Conservation (phyloP, 1,284 basidiomycete genomes). For the Amylostereum areolatum region DNA sequence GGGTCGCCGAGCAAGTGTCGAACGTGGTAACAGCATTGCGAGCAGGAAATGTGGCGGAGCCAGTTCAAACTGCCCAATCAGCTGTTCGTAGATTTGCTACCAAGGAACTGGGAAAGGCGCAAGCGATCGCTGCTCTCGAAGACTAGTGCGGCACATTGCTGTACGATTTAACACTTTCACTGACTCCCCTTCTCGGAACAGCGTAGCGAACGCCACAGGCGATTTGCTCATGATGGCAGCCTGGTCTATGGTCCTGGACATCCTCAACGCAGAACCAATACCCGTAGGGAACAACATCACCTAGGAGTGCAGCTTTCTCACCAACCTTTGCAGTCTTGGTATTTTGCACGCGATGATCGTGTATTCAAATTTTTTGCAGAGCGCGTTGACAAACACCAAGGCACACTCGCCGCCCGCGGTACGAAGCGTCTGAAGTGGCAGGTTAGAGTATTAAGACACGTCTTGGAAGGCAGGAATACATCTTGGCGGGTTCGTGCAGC, state of each 20-base stretch:
- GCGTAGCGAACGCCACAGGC: slow-evolving; percentile 74
- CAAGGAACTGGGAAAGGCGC: slow-evolving; percentile 67
- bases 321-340: slow-evolving; percentile 49
- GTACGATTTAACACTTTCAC: background rate
- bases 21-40: slow-evolving; percentile 57
- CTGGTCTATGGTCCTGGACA: slow-evolving; percentile 56
- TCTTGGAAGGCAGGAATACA: slow-evolving; percentile 56
- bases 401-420: slow-evolving; percentile 40
- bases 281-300: slow-evolving; percentile 40
- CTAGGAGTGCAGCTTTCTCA: slow-evolving; percentile 6
- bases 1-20: slow-evolving; percentile 59
- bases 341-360: slow-evolving; percentile 77
- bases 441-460: slow-evolving; percentile 51
- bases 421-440: slow-evolving; percentile 67
- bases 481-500: slow-evolving; percentile 52
- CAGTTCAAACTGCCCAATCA: slow-evolving; percentile 58
- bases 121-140: slow-evolving; percentile 69
- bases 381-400: slow-evolving; percentile 46
- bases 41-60: slow-evolving; percentile 56
- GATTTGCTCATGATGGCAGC: slow-evolving; percentile 71
- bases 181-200: slow-evolving; percentile 21
- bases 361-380: slow-evolving; percentile 68
- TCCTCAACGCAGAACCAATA: slow-evolving; percentile 50
- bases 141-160: slow-evolving; percentile 60
- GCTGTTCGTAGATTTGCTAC: slow-evolving; percentile 74